Evolutionary conservation across 192 early-diverging fungal genomes (phyloP), one percentile per base, ranked within the genome.

Genomic region (Podila horticola): DNA sequence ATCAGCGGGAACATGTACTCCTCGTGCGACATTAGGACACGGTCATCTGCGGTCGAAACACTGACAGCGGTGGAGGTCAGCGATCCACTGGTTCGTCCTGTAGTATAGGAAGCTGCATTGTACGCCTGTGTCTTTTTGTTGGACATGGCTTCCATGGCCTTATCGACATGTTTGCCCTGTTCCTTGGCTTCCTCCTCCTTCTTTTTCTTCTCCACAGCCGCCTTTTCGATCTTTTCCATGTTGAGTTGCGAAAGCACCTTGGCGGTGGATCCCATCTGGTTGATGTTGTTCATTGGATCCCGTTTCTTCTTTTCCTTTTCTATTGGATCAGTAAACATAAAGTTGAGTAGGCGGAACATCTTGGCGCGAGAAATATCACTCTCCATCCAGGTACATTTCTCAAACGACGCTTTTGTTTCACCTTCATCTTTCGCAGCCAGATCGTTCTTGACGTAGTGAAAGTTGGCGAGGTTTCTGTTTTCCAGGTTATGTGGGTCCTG

Each of bases 1-100:
- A 99, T 92, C 26, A 91, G 83, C 34, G 88, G 89, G 74, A 95
- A 94, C 93, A 98, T 93, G 82, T 92, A 96, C 74, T 97, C 97
- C 60, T 97, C 95, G 62, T 95, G 92, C 31, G 88, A 86, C 52
- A 97, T 71, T 30, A 92, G 58, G 0, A 91, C 92, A 11, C 88
- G 75, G 67, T 93, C 91, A 67, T 94, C 93, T 12, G 82, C 73
- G 0, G 94, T 95, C 15, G 91, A 86, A 9, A 92, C 91, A 8
- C 87, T 86, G 38, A 96, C 84, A 0, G 94, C 89, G 0, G 96
- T 96, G 0, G 96, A 98, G 4, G 96, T 99, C 49, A 99, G 90
- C 4, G 96, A 92, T 2, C 90, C 90, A 22, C 96, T 90, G 0
- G 92, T 90, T 9, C 83, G 71, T 29, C 95, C 96, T 58, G 90